phyloP scores from a whole-genome alignment of 768 basidiomycete genomes.

The Panus rudis region DNA sequence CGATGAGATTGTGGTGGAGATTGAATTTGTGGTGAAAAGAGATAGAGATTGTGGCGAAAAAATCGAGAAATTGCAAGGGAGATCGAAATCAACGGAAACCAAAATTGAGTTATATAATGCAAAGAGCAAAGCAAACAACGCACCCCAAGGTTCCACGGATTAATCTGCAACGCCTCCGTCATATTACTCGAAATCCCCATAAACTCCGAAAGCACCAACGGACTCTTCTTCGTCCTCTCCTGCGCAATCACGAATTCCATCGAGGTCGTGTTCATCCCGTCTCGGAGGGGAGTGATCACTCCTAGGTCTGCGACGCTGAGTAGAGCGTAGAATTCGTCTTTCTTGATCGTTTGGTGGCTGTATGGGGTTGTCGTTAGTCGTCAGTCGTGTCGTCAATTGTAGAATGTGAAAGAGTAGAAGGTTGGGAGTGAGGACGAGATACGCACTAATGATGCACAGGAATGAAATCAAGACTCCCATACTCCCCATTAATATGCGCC shows the following conservation, averaged over 20 bases:
- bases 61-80: slow-evolving; percentile 5
- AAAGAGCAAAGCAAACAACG: too few species aligned
- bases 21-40: too few species aligned
- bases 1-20: too few species aligned
- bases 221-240: slow-evolving; percentile 72
- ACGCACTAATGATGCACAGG: slow-evolving; percentile 97
- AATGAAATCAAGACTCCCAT: slow-evolving; percentile 89
- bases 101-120: not conserved
- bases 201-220: slow-evolving; percentile 91
- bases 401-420: not conserved
- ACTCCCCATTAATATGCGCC: slow-evolving; percentile 92
- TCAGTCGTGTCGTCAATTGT: not conserved
- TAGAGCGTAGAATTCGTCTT: slow-evolving; percentile 96
- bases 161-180: slow-evolving; percentile 82
- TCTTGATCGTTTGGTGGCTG: slow-evolving; percentile 94
- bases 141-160: slow-evolving; percentile 93
- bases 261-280: slow-evolving; percentile 98
- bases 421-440: not conserved
- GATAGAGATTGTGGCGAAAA: too few species aligned
- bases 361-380: too few species aligned
- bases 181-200: slow-evolving; percentile 96
- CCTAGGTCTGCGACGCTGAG: slow-evolving; percentile 90
- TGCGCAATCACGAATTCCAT: slow-evolving; percentile 99
- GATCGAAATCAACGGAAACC: slow-evolving; percentile 1
- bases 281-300: slow-evolving; percentile 90